Percentiles rank a stretch among this genome's conserved stretches.
These are phyloP conservation scores for Talaromyces verruculosus DNA, from an alignment of 2,329 filamentous ascomycete genomes.

Conservation along the genomic window DNA sequence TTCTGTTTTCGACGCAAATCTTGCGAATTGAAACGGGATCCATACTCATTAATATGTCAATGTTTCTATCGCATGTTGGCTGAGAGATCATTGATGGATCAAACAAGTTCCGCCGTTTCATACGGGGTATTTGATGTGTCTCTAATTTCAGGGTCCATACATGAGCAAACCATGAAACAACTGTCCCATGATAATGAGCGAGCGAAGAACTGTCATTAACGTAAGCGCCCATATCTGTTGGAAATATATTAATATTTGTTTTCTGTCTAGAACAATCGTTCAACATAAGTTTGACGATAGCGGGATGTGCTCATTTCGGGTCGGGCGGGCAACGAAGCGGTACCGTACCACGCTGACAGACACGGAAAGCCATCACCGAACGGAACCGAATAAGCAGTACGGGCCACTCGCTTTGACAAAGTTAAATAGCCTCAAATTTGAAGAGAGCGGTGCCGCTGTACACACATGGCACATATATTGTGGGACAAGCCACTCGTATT, in stretches of 20 bases:
- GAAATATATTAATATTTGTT: not conserved
- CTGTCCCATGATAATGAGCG: slow-evolving; percentile 9
- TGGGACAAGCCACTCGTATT: not conserved
- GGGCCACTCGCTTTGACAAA: not conserved
- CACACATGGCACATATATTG: not conserved
- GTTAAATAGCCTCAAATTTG: not conserved
- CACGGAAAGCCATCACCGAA: not conserved
- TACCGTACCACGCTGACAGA: not conserved
- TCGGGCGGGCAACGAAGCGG: not conserved
- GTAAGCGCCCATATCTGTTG: not conserved
- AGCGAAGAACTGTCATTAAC: not conserved
- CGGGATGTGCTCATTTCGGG: not conserved
- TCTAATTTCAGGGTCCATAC: slow-evolving; percentile 8
- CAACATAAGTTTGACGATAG: not conserved
- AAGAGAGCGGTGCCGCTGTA: not conserved
- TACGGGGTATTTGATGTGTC: not conserved
- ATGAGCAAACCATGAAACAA: slow-evolving; percentile 1
- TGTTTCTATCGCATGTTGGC: not conserved
- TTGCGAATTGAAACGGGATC: not conserved
- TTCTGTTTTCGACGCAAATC: not conserved
- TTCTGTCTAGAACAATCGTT: not conserved
- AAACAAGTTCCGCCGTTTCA: not conserved
- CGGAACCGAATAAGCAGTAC: not conserved
- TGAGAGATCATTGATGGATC: not conserved
- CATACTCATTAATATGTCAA: not conserved